phyloP scores from a whole-genome alignment of 1,284 basidiomycete species.

The Trichosporon sp. region DNA sequence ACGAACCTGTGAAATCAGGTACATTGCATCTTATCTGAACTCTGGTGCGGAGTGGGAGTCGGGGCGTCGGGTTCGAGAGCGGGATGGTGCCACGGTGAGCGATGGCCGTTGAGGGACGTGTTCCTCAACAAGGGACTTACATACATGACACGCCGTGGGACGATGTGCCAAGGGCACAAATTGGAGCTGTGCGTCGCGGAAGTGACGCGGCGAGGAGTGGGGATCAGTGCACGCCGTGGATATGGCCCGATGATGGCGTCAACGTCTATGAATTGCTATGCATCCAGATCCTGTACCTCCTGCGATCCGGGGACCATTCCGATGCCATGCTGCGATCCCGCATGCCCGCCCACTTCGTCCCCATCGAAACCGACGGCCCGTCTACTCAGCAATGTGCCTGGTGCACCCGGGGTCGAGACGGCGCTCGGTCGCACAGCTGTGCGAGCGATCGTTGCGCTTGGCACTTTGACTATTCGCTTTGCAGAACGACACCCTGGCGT shows the following conservation, averaged over 20 bases:
- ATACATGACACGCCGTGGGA: background rate
- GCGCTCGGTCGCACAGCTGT: background rate
- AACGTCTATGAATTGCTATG: background rate
- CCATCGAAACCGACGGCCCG: background rate
- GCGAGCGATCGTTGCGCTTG: background rate
- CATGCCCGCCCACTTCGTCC: background rate
- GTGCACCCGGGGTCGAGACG: background rate
- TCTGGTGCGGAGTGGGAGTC: slow-evolving; percentile 8
- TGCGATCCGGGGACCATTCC: background rate
- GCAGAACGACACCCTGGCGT: background rate
- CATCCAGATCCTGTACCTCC: background rate
- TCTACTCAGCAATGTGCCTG: background rate
- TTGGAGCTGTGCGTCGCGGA: slow-evolving; percentile 3
- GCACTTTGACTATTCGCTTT: background rate
- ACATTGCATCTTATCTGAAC: slow-evolving; percentile 17
- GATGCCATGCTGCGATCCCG: background rate
- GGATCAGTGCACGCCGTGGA: background rate
- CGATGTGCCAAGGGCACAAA: background rate
- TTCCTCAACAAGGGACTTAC: background rate
- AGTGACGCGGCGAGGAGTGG: background rate
- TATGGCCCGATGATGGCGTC: background rate
- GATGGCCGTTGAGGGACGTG: slow-evolving; percentile 1
- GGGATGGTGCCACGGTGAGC: background rate
- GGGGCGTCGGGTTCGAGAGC: background rate
- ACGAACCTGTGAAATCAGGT: slow-evolving; percentile 8